Evolutionary conservation across 2,329 filamentous ascomycete species (phyloP), one percentile per base, ranked within the genome.

Genomic region (Paracoccidioides brasiliensis): DNA sequence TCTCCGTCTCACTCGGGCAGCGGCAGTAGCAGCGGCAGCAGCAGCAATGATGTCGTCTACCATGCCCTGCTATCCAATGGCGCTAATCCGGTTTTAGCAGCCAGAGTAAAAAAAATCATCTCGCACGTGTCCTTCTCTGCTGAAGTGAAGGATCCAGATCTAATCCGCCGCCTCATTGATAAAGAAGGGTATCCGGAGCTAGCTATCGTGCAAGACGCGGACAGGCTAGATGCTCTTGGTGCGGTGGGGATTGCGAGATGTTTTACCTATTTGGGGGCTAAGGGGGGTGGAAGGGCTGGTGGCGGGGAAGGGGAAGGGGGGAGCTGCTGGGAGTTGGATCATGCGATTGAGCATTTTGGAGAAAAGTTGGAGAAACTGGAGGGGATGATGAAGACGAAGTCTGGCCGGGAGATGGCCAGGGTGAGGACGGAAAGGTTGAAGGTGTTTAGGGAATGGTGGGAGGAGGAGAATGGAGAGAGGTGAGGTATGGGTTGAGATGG

Each of bases 181-280:
- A 65, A 64, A 5, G 66, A 65, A 3, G 46, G 46, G 46, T 75
- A 86, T 67, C 88, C 88, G 0, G 88, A 93, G 69, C 74, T 93
- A 38, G 90, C 82, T 0, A 80, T 95, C 50, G 89, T 96, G 37
- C 90, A 96, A 72, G 91, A 96, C 69, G 90, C 90, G 3, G 91
- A 96, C 73, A 78, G 90, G 5, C 75, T 97, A n/a, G 91, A 97
- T 71, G 87, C 90, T 3, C 83, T 96, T 52, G 91, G 90, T 0
- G 88, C 87, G 0, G 80, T 96, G 35, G 91, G 91, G 0, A 84
- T 95, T 56, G 90, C 81, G 2, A 76, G 91, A 45, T 81, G 80
- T 43, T 90, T 93, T 67, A 83, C 85, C 0, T 96, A 83, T 67
- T 82, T 85, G 0, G 90, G 85, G 0, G 84, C 83, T 9, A 81